Evolutionary conservation across 139 green algal species (phyloP).

Genomic region (Chlorella sp.): DNA sequence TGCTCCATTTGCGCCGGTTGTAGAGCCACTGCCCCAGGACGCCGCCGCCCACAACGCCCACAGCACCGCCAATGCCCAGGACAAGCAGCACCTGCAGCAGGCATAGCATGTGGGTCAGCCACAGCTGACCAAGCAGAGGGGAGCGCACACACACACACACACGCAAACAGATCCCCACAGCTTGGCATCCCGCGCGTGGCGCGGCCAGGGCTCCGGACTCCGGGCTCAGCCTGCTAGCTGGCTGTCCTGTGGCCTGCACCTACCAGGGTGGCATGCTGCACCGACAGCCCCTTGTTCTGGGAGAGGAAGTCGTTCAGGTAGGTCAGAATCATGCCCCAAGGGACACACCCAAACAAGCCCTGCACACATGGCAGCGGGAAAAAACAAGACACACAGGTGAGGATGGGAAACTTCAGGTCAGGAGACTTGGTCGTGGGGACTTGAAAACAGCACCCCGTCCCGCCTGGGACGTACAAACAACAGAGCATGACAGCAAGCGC

Average conservation of each 20-base stretch:
- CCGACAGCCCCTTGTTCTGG: constrained; percentile 55
- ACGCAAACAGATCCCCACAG: neutral
- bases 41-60: constrained; percentile 78
- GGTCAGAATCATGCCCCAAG: constrained; percentile 83
- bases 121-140: neutral
- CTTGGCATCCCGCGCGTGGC: neutral
- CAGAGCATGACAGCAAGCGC: neutral
- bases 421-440: neutral
- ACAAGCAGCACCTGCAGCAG: constrained; percentile 66
- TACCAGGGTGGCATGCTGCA: constrained; percentile 52
- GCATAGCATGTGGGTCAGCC: neutral
- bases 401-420: neutral
- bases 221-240: neutral
- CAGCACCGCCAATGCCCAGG: constrained; percentile 70
- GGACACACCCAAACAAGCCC: constrained; percentile 76
- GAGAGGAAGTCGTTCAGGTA: constrained; percentile 89
- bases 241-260: too few relatives aligned
- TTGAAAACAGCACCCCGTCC: too few relatives aligned
- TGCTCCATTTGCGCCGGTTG: constrained; percentile 62
- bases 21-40: constrained; percentile 79
- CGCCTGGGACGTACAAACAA: neutral
- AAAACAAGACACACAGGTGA: neutral
- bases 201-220: neutral
- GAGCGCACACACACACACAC: neutral
- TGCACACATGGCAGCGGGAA: constrained; percentile 36